Evolutionary conservation across 1,284 basidiomycete species (phyloP).

Genomic region (Sporisorium iseilematis-ciliati): DNA sequence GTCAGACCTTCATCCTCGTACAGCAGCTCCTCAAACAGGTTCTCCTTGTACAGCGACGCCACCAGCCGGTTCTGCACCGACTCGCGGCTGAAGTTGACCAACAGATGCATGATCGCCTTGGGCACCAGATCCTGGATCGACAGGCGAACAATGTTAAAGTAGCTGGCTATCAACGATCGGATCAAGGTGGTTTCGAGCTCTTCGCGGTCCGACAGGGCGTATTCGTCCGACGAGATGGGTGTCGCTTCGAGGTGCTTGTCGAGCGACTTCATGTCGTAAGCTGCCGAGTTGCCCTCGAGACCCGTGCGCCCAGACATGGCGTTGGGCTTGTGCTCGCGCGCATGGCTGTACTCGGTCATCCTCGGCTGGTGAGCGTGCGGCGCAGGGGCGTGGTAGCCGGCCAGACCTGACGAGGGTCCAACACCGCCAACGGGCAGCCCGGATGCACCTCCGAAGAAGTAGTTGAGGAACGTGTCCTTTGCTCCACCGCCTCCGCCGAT

Average conservation of each 20-base stretch:
- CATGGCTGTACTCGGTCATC: slow-evolving; percentile 35
- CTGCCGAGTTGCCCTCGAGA: slow-evolving; percentile 83
- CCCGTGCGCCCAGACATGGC: slow-evolving; percentile 74
- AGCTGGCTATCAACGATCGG: slow-evolving; percentile 90
- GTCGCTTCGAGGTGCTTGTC: slow-evolving; percentile 81
- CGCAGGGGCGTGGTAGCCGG: slow-evolving; percentile 38
- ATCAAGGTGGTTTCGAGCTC: slow-evolving; percentile 97
- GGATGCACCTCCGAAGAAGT: slow-evolving; percentile 67
- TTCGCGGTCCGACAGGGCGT: slow-evolving; percentile 80
- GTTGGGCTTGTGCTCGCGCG: slow-evolving; percentile 57
- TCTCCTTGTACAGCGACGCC: slow-evolving; percentile 84
- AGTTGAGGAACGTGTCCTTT: slow-evolving; percentile 67
- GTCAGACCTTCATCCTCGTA: slow-evolving; percentile 96
- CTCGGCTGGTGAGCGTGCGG: slow-evolving; percentile 36
- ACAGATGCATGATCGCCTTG: slow-evolving; percentile 77
- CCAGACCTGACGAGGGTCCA: slow-evolving; percentile 46
- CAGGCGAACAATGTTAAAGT: slow-evolving; percentile 95
- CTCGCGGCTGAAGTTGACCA: slow-evolving; percentile 96
- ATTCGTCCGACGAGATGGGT: slow-evolving; percentile 74
- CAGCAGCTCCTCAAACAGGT: slow-evolving; percentile 86
- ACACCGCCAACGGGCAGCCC: slow-evolving; percentile 59
- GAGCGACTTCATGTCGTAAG: slow-evolving; percentile 98
- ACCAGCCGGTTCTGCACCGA: slow-evolving; percentile 96
- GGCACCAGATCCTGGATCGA: slow-evolving; percentile 97
- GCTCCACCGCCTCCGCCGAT: slow-evolving; percentile 36